A percentile compares a stretch with the other conserved stretches of the same genome.
Conservation (phyloP, 805 yeast genomes). For the Starmerella lactis-condensi region DNA sequence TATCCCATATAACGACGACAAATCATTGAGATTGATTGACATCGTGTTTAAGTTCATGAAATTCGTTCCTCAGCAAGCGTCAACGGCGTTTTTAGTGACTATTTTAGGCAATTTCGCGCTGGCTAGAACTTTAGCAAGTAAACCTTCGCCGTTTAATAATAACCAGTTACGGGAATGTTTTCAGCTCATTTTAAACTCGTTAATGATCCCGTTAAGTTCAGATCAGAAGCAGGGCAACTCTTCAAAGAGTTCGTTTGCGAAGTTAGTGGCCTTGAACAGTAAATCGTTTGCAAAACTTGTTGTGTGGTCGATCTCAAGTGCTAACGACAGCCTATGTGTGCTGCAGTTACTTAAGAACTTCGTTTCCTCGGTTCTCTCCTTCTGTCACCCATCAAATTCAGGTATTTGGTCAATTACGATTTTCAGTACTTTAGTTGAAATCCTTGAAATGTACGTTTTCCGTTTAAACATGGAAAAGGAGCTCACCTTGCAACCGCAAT, state of each 20-base stretch:
- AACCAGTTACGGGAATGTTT: conserved; percentile 43
- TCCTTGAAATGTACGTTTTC: conserved; percentile 26
- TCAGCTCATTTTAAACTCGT: conserved; percentile 27
- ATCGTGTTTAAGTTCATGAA: conserved; percentile 5
- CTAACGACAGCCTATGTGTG: conserved; percentile 15
- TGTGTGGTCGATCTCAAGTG: conserved; percentile 41
- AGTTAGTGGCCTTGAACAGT: conserved; percentile 3
- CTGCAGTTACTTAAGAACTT: conserved; percentile 33
- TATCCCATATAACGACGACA: conserved; percentile 6
- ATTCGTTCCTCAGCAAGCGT: conserved; percentile 3
- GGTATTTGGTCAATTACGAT: conserved; percentile 73
- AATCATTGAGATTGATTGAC: not conserved
- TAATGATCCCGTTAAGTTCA: conserved; percentile 28
- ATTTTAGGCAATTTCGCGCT: conserved; percentile 7
- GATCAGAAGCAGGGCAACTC: conserved; percentile 1
- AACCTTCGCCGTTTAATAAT: conserved; percentile 26
- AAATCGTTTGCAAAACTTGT: conserved; percentile 29
- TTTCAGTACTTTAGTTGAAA: conserved; percentile 42
- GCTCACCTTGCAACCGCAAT: conserved; percentile 16
- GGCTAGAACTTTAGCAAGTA: not conserved
- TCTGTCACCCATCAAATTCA: conserved; percentile 79
- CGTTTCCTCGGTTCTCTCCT: conserved; percentile 56
- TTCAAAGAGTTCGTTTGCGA: not conserved
- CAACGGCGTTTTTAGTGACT: conserved; percentile 6
- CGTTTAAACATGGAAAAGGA: conserved; percentile 21